phyloP scores from a whole-genome alignment of 352 stramenopile species.

The Globisporangium paroecandrum region DNA sequence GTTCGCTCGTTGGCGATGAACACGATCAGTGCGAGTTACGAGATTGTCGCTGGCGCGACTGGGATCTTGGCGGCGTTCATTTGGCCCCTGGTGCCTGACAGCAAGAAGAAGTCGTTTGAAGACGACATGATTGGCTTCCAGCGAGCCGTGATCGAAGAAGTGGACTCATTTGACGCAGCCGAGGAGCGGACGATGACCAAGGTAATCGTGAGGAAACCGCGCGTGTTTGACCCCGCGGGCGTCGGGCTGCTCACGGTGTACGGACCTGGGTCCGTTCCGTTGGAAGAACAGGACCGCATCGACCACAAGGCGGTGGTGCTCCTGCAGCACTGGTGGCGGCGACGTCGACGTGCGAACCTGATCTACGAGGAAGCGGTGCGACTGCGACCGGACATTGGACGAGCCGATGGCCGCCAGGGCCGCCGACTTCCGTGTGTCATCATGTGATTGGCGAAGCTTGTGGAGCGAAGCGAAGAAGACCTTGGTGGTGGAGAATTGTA shows the following conservation, averaged over 20 bases:
- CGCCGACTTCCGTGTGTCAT: conserved; percentile 27
- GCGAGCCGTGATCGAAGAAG: conserved; percentile 83
- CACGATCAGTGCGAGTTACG: conserved; percentile 85
- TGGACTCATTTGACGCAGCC: conserved; percentile 81
- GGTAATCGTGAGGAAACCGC: conserved; percentile 78
- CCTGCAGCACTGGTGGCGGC: conserved; percentile 83
- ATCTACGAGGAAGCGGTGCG: conserved; percentile 61
- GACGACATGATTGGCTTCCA: conserved; percentile 85
- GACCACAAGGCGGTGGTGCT: conserved; percentile 77
- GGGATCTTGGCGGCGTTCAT: conserved; percentile 74
- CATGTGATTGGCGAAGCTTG: conserved; percentile 12
- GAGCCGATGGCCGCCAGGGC: conserved; percentile 19
- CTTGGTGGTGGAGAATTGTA: background rate
- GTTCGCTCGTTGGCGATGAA: conserved; percentile 87
- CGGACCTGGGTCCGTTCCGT: conserved; percentile 77
- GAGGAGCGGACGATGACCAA: conserved; percentile 88
- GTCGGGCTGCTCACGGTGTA: conserved; percentile 82
- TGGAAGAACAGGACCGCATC: conserved; percentile 87
- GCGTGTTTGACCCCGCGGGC: conserved; percentile 69
- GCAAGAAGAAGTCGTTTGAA: conserved; percentile 71
- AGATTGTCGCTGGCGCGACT: conserved; percentile 79
- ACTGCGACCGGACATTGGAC: conserved; percentile 45
- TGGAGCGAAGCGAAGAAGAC: background rate
- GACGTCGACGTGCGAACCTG: conserved; percentile 55
- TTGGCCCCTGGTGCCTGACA: conserved; percentile 66